Evolutionary conservation across 768 basidiomycete species (phyloP), one percentile per base, ranked within the genome.

Genomic region (Panaeolus cyanescens): DNA sequence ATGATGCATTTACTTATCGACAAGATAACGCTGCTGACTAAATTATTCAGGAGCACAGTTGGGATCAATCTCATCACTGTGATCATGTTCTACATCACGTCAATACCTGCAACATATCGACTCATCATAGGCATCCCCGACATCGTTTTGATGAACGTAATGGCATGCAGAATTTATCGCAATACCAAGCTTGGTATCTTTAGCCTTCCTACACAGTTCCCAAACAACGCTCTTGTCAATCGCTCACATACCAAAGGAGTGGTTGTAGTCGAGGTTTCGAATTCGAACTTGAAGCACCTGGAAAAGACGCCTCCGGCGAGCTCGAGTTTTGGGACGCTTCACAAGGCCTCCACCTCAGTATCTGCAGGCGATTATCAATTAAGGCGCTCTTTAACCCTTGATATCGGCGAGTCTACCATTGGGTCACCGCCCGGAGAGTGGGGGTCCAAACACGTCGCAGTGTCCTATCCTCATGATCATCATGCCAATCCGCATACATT

Each of bases 11-110:
- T 28, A 33, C 33, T 32, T 19, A 36, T 33, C 8, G 17, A 17
- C 9, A 13, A 20, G n/a, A n/a, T n/a, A n/a, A n/a, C n/a, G n/a
- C 13, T 58, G 33, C 54, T n/a, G 20, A 42, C 15, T n/a, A n/a
- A 25, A 22, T 9, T 15, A 12, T 53, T 32, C 19, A 67, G 65
- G 56, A 62, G 53, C 17, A 67, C 66, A 4, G 62, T 64, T 13
- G 55, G 40, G 2, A 59, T 56, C 28, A 58, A 59, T 25, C 56
- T 69, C 19, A 20, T 56, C 32, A 32, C 55, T 2, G 55, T 33
- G 17, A 56, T 56, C 33, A 12, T 34, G 13, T 56, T 56, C 33
- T 56, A 32, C 19, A 33, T 32, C 32, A 36, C 19, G 15, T 13
- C 22, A 12, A 32, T 25, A 56, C 22, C 55, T n/a, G 22, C 55